Evolutionary conservation across 305 asterid genomes (phyloP).

Genomic region (Fraxinus greggii): DNA sequence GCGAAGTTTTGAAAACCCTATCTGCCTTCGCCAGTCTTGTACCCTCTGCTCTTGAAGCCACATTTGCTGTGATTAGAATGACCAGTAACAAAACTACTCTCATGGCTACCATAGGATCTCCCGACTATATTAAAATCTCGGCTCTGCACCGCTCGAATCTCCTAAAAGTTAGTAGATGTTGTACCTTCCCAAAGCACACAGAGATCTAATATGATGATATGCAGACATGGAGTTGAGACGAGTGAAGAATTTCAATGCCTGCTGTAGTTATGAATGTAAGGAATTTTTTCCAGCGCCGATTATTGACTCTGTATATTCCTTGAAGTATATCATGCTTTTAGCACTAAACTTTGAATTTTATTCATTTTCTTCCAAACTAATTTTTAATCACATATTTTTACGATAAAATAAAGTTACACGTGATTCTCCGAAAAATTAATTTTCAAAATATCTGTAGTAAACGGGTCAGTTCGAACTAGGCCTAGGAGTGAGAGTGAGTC

Average conservation of each 20-base stretch:
- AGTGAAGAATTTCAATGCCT: not conserved
- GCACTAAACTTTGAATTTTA: slow-evolving; percentile 5
- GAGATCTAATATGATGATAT: not conserved
- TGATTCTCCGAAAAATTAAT: too few species aligned
- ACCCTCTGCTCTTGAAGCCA: slow-evolving; percentile 35
- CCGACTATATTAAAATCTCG: not conserved
- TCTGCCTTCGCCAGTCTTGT: slow-evolving; percentile 26
- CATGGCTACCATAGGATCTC: not conserved
- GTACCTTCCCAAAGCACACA: not conserved
- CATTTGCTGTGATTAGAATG: slow-evolving; percentile 19
- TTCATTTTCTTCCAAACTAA: too few species aligned
- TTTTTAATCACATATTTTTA: too few species aligned
- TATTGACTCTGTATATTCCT: not conserved
- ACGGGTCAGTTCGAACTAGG: too few species aligned
- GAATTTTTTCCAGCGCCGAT: not conserved
- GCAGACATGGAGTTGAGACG: not conserved
- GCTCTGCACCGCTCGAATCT: not conserved
- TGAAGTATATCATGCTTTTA: slow-evolving; percentile 1
- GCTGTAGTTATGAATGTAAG: too few species aligned
- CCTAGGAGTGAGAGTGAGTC: too few species aligned
- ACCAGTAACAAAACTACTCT: slow-evolving; percentile 27
- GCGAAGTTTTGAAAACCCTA: slow-evolving; percentile 21
- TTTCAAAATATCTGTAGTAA: too few species aligned
- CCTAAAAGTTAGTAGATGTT: too few species aligned
- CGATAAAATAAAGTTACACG: too few species aligned